These are phyloP conservation scores for Lactarius psammicola DNA, from an alignment of 768 basidiomycete genomes.

Conservation along the genomic window DNA sequence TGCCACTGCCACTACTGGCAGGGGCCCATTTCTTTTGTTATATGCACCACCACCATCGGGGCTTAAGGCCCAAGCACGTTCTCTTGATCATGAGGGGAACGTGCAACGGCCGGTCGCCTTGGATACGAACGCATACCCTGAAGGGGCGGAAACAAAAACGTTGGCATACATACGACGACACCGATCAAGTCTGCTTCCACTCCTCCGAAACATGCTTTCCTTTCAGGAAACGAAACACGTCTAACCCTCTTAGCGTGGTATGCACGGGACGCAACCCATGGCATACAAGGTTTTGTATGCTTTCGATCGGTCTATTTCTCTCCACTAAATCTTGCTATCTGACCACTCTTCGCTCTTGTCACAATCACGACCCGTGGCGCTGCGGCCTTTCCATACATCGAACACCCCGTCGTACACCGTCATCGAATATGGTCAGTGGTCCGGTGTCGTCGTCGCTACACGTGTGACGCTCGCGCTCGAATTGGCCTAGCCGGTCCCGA, in stretches of 20 bases:
- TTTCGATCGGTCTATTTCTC: background rate
- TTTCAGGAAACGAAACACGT: constrained; percentile 4
- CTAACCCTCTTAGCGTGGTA: background rate
- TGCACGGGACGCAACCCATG: background rate
- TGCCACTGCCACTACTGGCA: constrained; percentile 13
- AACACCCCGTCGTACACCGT: background rate
- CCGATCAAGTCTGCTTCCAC: constrained; percentile 16
- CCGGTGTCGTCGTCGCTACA: constrained; percentile 16
- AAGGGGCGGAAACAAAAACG: constrained; percentile 25
- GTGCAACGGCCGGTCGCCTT: constrained; percentile 24
- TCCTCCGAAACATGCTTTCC: constrained; percentile 13
- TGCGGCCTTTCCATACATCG: background rate
- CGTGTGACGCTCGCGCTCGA: constrained; percentile 13
- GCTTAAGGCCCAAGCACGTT: constrained; percentile 13
- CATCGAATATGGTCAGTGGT: background rate
- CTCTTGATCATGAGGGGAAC: background rate
- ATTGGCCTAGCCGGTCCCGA: background rate
- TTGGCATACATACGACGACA: constrained; percentile 12
- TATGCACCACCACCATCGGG: background rate
- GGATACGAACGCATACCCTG: constrained; percentile 13
- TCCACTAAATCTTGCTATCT: background rate
- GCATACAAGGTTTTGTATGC: background rate
- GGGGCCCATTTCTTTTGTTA: constrained; percentile 5
- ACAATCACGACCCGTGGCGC: constrained; percentile 8
- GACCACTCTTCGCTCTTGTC: background rate